Evolutionary conservation across 2,329 filamentous ascomycete genomes (phyloP).

Genomic region (Arachnopeziza araneosa): DNA sequence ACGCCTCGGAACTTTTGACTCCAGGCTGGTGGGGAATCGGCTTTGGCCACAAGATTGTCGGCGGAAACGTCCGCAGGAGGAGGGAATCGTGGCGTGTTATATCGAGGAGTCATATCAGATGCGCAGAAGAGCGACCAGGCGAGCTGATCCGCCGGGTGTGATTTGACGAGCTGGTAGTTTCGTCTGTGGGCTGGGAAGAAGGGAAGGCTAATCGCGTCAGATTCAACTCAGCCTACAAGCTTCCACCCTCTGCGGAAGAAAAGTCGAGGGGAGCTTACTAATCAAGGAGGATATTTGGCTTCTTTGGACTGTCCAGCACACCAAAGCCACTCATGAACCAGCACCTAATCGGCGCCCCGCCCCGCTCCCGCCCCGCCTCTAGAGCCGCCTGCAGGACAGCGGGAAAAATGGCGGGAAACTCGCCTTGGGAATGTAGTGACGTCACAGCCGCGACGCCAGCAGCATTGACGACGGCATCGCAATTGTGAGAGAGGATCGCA

Average conservation of each 20-base stretch:
- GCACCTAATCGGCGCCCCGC: conserved; percentile 16
- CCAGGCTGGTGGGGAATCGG: conserved; percentile 10
- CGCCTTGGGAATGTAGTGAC: conserved; percentile 8
- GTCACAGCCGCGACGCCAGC: conserved; percentile 21
- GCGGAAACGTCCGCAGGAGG: conserved; percentile 15
- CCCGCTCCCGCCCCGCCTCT: conserved; percentile 18
- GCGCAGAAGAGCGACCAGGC: conserved; percentile 26
- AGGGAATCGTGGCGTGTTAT: conserved; percentile 15
- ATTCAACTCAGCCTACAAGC: conserved; percentile 1
- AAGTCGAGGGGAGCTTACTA: conserved; percentile 13
- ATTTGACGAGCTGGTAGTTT: conserved; percentile 21
- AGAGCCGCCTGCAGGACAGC: conserved; percentile 19
- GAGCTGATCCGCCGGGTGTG: conserved; percentile 10
- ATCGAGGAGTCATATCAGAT: conserved; percentile 15
- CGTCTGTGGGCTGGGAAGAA: conserved; percentile 20
- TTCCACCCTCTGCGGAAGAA: not conserved
- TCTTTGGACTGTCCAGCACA: conserved; percentile 19
- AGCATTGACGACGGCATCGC: conserved; percentile 26
- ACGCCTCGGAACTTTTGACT: conserved; percentile 1
- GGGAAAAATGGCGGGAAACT: conserved; percentile 20
- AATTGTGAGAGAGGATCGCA: conserved; percentile 19
- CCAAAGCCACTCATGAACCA: conserved; percentile 24
- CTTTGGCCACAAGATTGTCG: conserved; percentile 16
- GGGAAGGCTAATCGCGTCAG: conserved; percentile 10
- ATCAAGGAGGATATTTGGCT: conserved; percentile 17